Conservation (phyloP, 768 basidiomycete genomes). For the Xerocomellus amylosporus region DNA sequence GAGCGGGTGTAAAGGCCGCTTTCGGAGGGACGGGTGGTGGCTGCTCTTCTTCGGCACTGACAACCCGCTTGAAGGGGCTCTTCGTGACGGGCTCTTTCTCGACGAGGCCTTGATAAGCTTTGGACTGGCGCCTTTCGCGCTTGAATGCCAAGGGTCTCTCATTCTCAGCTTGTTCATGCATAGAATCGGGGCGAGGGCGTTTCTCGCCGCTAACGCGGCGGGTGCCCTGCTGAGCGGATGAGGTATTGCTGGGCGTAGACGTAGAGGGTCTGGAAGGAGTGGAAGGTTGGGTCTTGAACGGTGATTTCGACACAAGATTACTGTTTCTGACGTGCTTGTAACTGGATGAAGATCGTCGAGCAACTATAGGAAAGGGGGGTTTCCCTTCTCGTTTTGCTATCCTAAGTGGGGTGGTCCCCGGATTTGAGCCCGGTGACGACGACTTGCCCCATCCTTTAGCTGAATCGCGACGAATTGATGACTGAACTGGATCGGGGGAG, state of each 20-base stretch:
- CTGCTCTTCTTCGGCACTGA: slow-evolving; percentile 28
- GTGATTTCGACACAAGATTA: slow-evolving; percentile 82
- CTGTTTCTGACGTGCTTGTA: slow-evolving; percentile 75
- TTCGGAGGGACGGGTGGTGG: slow-evolving; percentile 31
- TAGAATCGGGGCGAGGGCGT: slow-evolving; percentile 66
- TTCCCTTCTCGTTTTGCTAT: slow-evolving; percentile 67
- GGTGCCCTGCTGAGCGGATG: slow-evolving; percentile 13
- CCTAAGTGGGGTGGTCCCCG: slow-evolving; percentile 59
- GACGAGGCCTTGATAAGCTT: slow-evolving; percentile 67
- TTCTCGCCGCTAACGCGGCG: slow-evolving; percentile 75
- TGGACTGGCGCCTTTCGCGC: slow-evolving; percentile 71
- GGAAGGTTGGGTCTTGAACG: slow-evolving; percentile 69
- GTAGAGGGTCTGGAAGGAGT: slow-evolving; percentile 37
- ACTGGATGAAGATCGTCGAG: slow-evolving; percentile 72
- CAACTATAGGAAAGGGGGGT: slow-evolving; percentile 48
- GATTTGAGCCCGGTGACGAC: slow-evolving; percentile 29
- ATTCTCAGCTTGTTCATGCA: slow-evolving; percentile 70
- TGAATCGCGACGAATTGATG: slow-evolving; percentile 60
- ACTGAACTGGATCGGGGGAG: slow-evolving; percentile 61
- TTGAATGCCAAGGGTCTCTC: slow-evolving; percentile 69
- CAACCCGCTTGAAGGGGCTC: slow-evolving; percentile 65
- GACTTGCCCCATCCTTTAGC: slow-evolving; percentile 62
- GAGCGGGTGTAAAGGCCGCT: background rate
- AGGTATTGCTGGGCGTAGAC: slow-evolving; percentile 10
- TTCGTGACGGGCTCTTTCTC: slow-evolving; percentile 78